Base-by-base conservation (phyloP, 768 basidiomycete species). In the Macrolepiota fuliginosa region DNA sequence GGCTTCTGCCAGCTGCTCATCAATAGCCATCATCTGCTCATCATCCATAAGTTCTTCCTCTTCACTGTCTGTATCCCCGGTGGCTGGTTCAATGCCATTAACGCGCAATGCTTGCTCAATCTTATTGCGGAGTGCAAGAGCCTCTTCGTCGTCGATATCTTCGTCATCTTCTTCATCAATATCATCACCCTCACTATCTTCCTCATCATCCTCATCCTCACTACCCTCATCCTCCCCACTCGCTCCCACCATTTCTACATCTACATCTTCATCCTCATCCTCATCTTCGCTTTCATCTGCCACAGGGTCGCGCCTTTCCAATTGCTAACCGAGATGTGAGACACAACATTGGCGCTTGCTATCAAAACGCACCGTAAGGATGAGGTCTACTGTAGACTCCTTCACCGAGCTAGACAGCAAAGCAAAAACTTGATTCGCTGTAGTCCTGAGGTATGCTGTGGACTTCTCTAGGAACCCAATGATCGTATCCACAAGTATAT, bases 1-100 rank as follows among this genome's bases (percentile, higher is more conserved):
- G 32, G 94, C 88, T 55, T 88, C 85, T 3, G 92, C 93, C 6
- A 99, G 85, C 70, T 96, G 90, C 53, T 92, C 91, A 69, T 99
- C 96, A 27, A 98, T 85, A 36, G 90, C 91, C 81, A 98, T 88
- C 96, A 99, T 99, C 75, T 97, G 93, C 25, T 98, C 96, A 70
- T 99, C 96, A 70, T 97, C 91, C 88, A 96, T 89, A 29, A 88
- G 76, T 52, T 91, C 90, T 63, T 88, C 86, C 12, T 84, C 84
- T 29, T 80, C 79, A 39, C 80, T 85, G 50, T 86, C 85, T 6
- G 80, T 79, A 22, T 85, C 84, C 7, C 83, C 83, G 15, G 83
- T 80, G 1, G 79, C 83, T 19, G 81, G 81, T 39, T 82, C 81
- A 37, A 86, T 74, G 6, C 85, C 87, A 65, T 84, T 86, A 12